Evolutionary conservation across 345 rosid genomes (phyloP), one percentile per base, ranked within the genome.

Genomic region (Aquilaria yunnanensis): DNA sequence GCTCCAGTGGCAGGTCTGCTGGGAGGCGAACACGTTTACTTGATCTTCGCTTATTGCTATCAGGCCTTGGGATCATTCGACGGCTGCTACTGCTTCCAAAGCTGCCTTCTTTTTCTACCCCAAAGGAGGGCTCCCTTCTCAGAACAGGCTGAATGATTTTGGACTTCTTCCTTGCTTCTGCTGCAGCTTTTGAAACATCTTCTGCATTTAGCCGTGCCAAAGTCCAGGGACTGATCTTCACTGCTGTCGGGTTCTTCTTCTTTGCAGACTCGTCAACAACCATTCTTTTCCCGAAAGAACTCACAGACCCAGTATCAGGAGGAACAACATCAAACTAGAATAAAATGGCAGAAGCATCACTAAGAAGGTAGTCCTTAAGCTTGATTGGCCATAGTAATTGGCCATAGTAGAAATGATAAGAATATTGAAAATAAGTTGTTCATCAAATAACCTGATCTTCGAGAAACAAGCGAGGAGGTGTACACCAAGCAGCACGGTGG

Each of bases 401-500:
- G 46, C 23, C 43, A 29, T 23, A 45, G 14, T 56, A 51, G 4
- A 45, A 23, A 12, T 16, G 50, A 23, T 23, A 23, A 23, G 23
- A 23, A 23, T 23, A 23, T 23, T 23, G 23, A 23, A 23, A 23
- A 23, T 23, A 23, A 23, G 23, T 23, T 23, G 48, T 29, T 12
- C 9, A 11, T 53, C 45, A 61, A 48, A 41, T 62, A 74, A 94
- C 99, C 96, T 90, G 99, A 79, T 94, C 99, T 77, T 94, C 99
- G 13, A 94, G 85, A 77, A 94, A 90, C 57, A 88, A 74, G 12
- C 91, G 87, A 0, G 99, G 99, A 2, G 99, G 99, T 45, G 99
- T 94, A 74, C 99, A 94, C 99, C 99, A 90, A 16, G 97, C 96
- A 52, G 93, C 96, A 12, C 97, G 83, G 57, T 85, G 96, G 81